These are phyloP conservation scores for Dicorynia guianensis DNA, from an alignment of 306 rosid genomes.

Conservation along the genomic window DNA sequence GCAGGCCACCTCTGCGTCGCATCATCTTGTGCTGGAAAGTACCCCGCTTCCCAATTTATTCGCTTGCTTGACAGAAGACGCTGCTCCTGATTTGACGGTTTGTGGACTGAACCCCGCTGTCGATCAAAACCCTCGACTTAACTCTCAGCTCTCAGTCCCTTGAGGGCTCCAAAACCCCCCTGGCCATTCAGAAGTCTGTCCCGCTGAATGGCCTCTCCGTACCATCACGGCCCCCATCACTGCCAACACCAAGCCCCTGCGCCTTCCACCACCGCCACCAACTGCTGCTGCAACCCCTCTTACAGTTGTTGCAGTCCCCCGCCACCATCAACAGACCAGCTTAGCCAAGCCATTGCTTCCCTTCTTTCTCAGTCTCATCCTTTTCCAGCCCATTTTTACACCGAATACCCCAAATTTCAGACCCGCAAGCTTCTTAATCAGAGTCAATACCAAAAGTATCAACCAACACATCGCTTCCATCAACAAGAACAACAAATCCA, in stretches of 20 bases:
- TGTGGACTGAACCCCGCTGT: background rate
- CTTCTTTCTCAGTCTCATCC: slow-evolving; percentile 52
- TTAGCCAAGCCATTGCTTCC: slow-evolving; percentile 60
- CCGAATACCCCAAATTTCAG: slow-evolving; percentile 35
- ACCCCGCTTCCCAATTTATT: too few relatives aligned
- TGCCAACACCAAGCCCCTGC: slow-evolving; percentile 33
- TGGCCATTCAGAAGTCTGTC: background rate
- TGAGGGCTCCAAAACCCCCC: too few relatives aligned
- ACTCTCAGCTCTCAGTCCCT: background rate
- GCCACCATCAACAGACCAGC: slow-evolving; percentile 52
- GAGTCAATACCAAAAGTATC: slow-evolving; percentile 15
- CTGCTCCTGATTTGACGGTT: too few relatives aligned
- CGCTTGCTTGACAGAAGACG: too few relatives aligned
- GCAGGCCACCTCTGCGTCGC: too few relatives aligned
- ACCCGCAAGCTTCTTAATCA: slow-evolving; percentile 36
- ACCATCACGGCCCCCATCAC: slow-evolving; percentile 41
- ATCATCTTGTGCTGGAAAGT: too few relatives aligned
- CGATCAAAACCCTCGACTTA: background rate
- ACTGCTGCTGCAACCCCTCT: slow-evolving; percentile 49
- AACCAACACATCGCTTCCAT: slow-evolving; percentile 31
- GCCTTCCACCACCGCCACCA: slow-evolving; percentile 35
- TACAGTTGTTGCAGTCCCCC: slow-evolving; percentile 45
- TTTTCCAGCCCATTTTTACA: slow-evolving; percentile 13
- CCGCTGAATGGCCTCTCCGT: slow-evolving; percentile 66
- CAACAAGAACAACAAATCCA: slow-evolving; percentile 32